Conservation (phyloP, 768 basidiomycete genomes). For the Lactarius vividus region DNA sequence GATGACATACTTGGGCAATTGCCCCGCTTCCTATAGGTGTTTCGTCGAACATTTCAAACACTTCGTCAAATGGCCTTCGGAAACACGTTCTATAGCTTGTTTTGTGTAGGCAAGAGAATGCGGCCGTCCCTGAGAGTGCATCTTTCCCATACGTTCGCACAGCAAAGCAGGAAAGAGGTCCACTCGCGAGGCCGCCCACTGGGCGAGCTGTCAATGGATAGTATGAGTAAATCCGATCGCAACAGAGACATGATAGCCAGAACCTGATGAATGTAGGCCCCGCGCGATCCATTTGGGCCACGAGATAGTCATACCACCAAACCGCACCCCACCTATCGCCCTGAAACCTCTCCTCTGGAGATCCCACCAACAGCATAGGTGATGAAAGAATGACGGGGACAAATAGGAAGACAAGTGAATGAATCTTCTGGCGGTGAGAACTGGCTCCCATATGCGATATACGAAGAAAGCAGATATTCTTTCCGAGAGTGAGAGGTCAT, state of each 20-base stretch:
- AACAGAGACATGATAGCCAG: constrained; percentile 21
- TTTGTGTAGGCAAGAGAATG: constrained; percentile 82
- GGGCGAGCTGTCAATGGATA: constrained; percentile 65
- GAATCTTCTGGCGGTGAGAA: constrained; percentile 81
- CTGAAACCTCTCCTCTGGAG: constrained; percentile 48
- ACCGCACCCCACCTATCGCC: constrained; percentile 90
- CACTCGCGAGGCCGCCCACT: constrained; percentile 96
- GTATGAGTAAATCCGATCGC: neutral
- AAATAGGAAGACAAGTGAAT: constrained; percentile 78
- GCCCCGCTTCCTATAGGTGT: constrained; percentile 95
- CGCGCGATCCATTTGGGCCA: constrained; percentile 86
- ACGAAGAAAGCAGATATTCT: constrained; percentile 49
- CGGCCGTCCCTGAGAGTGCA: constrained; percentile 85
- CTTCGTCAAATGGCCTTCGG: constrained; percentile 75
- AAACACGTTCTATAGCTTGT: constrained; percentile 76
- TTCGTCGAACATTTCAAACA: constrained; percentile 88
- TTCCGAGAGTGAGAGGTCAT: constrained; percentile 44
- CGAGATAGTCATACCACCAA: constrained; percentile 96
- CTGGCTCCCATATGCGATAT: constrained; percentile 73
- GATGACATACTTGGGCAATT: constrained; percentile 77
- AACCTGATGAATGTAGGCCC: constrained; percentile 97
- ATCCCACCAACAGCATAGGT: constrained; percentile 79
- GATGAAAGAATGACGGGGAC: constrained; percentile 79
- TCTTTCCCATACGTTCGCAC: constrained; percentile 77
- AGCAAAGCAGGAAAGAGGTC: constrained; percentile 89